phyloP scores from a whole-genome alignment of 2,329 filamentous ascomycete genomes.

The Diplodia sapinea region DNA sequence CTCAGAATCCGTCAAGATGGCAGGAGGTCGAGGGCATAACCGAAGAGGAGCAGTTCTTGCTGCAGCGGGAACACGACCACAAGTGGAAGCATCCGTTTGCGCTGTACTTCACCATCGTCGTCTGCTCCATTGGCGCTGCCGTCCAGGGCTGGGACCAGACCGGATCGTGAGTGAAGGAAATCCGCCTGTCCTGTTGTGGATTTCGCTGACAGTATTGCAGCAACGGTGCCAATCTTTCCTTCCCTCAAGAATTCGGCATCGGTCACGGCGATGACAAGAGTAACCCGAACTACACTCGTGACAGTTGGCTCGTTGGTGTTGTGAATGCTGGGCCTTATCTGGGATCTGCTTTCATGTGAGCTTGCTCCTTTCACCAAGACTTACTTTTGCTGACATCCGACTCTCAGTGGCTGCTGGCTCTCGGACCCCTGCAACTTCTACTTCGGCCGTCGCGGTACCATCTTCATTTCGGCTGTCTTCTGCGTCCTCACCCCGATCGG shows the following conservation, averaged over 20 bases:
- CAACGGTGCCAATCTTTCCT: slow-evolving; percentile 62
- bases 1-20: slow-evolving; percentile 59
- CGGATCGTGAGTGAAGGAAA: slow-evolving; percentile 34
- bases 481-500: slow-evolving; percentile 54
- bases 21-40: slow-evolving; percentile 66
- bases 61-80: slow-evolving; percentile 69
- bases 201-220: neutral
- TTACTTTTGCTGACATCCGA: neutral
- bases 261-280: slow-evolving; percentile 37
- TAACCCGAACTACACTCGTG: slow-evolving; percentile 18
- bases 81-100: slow-evolving; percentile 70
- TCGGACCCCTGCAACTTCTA: slow-evolving; percentile 73
- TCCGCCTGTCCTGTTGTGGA: neutral
- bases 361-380: neutral
- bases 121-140: slow-evolving; percentile 71
- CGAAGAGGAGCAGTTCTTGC: slow-evolving; percentile 63
- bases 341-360: slow-evolving; percentile 65
- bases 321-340: slow-evolving; percentile 68
- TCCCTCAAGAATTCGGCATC: slow-evolving; percentile 62
- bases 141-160: slow-evolving; percentile 69
- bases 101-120: slow-evolving; percentile 69
- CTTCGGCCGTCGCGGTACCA: slow-evolving; percentile 75
- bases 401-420: slow-evolving; percentile 67
- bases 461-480: slow-evolving; percentile 77
- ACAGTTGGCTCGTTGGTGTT: slow-evolving; percentile 64